Conservation (phyloP, 192 early-diverging fungal genomes). For the Coemansia asiatica region DNA sequence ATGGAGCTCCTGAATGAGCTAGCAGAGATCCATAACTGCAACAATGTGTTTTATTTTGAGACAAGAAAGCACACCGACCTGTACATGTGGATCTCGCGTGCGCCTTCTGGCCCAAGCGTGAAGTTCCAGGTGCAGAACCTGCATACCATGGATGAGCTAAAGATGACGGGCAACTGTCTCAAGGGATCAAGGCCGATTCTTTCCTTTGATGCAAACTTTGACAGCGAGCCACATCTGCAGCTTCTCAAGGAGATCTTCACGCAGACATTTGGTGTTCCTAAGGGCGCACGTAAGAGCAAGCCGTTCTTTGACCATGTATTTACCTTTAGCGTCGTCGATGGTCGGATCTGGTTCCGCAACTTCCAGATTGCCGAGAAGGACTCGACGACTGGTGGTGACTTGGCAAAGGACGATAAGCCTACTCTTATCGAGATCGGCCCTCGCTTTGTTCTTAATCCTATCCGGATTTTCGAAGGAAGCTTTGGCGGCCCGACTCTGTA, state of each 20-base stretch:
- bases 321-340: conserved; percentile 82
- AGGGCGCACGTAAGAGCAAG: conserved; percentile 84
- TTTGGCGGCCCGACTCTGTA: conserved; percentile 92
- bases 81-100: conserved; percentile 94
- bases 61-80: conserved; percentile 87
- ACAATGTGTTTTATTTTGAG: conserved; percentile 97
- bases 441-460: conserved; percentile 89
- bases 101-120: conserved; percentile 91
- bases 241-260: conserved; percentile 94
- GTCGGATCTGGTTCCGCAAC: conserved; percentile 95
- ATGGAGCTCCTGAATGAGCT: conserved; percentile 90
- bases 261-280: conserved; percentile 88
- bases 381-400: conserved; percentile 58
- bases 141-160: conserved; percentile 99
- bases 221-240: conserved; percentile 76
- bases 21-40: conserved; percentile 95
- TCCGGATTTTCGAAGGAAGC: conserved; percentile 92
- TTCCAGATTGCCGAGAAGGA: conserved; percentile 84
- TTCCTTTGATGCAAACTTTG: conserved; percentile 94
- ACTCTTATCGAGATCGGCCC: conserved; percentile 95
- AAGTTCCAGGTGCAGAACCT: conserved; percentile 96
- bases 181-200: conserved; percentile 94
- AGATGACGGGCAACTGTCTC: conserved; percentile 97
- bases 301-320: conserved; percentile 97
- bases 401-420: conserved; percentile 65